phyloP scores from a whole-genome alignment of 2,329 filamentous ascomycete species.

The Triangularia verruculosa region DNA sequence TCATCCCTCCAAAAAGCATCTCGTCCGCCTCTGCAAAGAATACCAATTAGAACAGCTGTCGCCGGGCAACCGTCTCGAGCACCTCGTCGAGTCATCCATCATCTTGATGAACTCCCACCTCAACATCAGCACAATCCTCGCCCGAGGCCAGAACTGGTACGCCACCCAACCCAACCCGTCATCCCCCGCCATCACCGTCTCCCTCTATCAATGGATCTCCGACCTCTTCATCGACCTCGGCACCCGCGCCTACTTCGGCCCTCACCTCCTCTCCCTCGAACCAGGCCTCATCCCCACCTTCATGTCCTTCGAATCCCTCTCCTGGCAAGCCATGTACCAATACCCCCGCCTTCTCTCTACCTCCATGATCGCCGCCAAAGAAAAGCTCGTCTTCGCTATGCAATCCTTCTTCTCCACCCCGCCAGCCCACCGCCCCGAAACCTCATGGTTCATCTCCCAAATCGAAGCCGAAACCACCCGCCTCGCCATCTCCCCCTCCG shows the following conservation, averaged over 20 bases:
- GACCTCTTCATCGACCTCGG: constrained; percentile 25
- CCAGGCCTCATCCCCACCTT: constrained; percentile 18
- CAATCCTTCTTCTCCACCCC: too few relatives aligned
- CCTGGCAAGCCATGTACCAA: constrained; percentile 31
- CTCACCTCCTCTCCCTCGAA: constrained; percentile 22
- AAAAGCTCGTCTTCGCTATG: too few relatives aligned
- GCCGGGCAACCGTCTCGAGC: too few relatives aligned
- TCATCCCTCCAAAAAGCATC: neutral
- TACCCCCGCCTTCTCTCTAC: too few relatives aligned
- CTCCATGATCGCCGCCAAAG: too few relatives aligned
- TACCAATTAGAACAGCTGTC: too few relatives aligned
- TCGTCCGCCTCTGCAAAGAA: neutral
- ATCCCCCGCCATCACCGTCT: constrained; percentile 11
- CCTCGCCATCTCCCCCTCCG: too few relatives aligned
- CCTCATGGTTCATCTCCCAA: too few relatives aligned
- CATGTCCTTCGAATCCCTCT: constrained; percentile 28
- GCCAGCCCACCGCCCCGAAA: too few relatives aligned
- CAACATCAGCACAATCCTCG: too few relatives aligned
- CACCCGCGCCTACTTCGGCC: constrained; percentile 28
- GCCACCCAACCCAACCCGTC: neutral
- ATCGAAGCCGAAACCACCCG: too few relatives aligned
- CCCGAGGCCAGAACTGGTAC: constrained; percentile 21
- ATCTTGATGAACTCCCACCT: constrained; percentile 22
- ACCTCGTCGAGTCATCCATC: constrained; percentile 25
- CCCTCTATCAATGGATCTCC: constrained; percentile 26